These are phyloP conservation scores for Metroxylon sagu DNA, from an alignment of 176 grass and related monocot genomes.

Conservation along the genomic window DNA sequence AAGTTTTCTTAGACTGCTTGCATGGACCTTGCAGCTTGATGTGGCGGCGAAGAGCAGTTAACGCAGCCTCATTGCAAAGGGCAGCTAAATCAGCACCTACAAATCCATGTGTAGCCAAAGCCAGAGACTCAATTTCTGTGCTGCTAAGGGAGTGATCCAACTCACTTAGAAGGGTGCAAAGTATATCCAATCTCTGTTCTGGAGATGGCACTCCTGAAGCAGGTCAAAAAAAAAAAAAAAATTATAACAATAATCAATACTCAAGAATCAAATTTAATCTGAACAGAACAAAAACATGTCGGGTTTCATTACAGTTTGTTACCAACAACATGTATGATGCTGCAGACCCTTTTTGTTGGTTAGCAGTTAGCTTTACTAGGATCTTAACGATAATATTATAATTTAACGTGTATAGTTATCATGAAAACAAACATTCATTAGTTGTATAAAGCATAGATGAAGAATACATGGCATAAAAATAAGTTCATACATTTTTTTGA, in stretches of 20 bases:
- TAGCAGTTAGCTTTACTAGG: too few relatives aligned
- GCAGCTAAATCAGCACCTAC: conserved; percentile 95
- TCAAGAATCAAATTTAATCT: too few relatives aligned
- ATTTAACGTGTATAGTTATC: too few relatives aligned
- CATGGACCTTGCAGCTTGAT: conserved; percentile 34
- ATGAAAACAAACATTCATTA: too few relatives aligned
- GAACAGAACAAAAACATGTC: too few relatives aligned
- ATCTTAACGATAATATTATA: too few relatives aligned
- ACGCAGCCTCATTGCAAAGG: conserved; percentile 75
- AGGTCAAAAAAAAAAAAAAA: conserved; percentile 10
- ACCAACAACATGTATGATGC: too few relatives aligned
- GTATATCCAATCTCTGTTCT: conserved; percentile 76
- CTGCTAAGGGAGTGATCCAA: conserved; percentile 47
- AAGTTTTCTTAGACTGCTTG: conserved; percentile 8
- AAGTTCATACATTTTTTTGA: too few relatives aligned
- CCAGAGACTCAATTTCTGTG: conserved; percentile 41
- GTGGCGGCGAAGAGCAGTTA: conserved; percentile 52
- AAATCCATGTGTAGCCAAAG: conserved; percentile 70
- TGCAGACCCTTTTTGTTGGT: too few relatives aligned
- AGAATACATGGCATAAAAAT: too few relatives aligned
- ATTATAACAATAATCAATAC: not conserved
- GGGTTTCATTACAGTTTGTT: too few relatives aligned
- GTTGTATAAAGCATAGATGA: too few relatives aligned
- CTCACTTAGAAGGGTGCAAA: conserved; percentile 40
- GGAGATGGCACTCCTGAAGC: conserved; percentile 81